Evolutionary conservation across 306 rosid genomes (phyloP).

Genomic region (Albizia julibrissin): DNA sequence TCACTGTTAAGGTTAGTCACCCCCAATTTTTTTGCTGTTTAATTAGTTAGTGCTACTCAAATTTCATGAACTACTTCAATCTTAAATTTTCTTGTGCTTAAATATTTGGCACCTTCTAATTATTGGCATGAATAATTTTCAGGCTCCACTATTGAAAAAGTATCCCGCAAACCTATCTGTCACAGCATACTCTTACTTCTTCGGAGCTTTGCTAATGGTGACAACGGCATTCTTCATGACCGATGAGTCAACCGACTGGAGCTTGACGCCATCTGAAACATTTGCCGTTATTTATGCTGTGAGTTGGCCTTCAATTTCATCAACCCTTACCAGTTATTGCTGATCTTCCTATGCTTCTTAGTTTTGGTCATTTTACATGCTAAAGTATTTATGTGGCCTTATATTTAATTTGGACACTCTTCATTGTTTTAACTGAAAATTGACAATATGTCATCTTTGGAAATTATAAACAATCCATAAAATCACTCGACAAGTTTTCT

Average conservation of each 20-base stretch:
- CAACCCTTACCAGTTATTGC: constrained; percentile 4
- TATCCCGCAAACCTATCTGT: constrained; percentile 90
- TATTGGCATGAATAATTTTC: constrained; percentile 41
- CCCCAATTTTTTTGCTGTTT: constrained; percentile 9
- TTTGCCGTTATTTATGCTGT: constrained; percentile 90
- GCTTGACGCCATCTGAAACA: constrained; percentile 71
- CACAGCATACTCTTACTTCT: constrained; percentile 82
- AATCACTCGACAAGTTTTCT: constrained; percentile 18
- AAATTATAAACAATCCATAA: not conserved
- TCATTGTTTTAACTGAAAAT: constrained; percentile 11
- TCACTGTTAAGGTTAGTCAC: not conserved
- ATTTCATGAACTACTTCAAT: constrained; percentile 1
- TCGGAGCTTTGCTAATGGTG: constrained; percentile 86
- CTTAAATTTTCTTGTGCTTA: constrained; percentile 21
- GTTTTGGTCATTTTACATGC: constrained; percentile 10
- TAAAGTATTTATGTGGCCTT: not conserved
- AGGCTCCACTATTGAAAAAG: constrained; percentile 88
- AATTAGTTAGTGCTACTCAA: constrained; percentile 11
- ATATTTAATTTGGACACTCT: not conserved
- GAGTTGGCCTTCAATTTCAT: constrained; percentile 42
- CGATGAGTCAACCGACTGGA: constrained; percentile 80
- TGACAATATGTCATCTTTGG: not conserved
- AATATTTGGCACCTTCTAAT: constrained; percentile 18
- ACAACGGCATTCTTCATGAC: constrained; percentile 69
- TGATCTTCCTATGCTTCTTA: not conserved